phyloP scores from a whole-genome alignment of 768 basidiomycete species.

The Tulasnella sp. region DNA sequence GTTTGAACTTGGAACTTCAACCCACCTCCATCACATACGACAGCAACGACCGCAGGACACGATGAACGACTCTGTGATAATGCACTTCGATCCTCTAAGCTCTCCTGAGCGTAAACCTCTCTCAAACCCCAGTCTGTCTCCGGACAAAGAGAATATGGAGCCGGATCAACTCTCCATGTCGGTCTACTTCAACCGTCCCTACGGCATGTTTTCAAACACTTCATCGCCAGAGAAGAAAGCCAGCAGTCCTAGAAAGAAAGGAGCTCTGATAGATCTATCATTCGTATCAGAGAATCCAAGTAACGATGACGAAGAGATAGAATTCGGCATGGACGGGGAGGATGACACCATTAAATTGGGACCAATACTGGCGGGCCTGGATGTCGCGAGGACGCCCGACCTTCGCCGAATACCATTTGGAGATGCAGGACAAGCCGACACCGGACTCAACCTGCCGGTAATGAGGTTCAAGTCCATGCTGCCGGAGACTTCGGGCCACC shows the following conservation, averaged over 20 bases:
- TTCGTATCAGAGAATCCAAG: neutral
- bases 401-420: neutral
- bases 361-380: neutral
- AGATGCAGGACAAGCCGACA: neutral
- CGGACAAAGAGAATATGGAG: slow-evolving; percentile 10
- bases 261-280: neutral
- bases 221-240: neutral
- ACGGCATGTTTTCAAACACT: slow-evolving; percentile 8
- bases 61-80: slow-evolving; percentile 18
- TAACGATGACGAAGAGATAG: neutral
- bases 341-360: neutral
- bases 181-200: slow-evolving; percentile 13
- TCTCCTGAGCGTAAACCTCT: neutral
- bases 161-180: slow-evolving; percentile 4
- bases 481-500: neutral
- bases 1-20: neutral
- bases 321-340: neutral
- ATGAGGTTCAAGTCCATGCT: neutral
- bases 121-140: neutral
- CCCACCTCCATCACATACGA: neutral
- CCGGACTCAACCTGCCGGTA: neutral
- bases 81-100: slow-evolving; percentile 17
- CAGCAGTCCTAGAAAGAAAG: neutral
- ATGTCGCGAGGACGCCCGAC: neutral
- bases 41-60: neutral